A percentile compares a stretch with the other conserved stretches of the same genome.
These are phyloP conservation scores for Buxus sempervirens DNA, from an alignment of 164 flowering plant species.

Conservation along the genomic window DNA sequence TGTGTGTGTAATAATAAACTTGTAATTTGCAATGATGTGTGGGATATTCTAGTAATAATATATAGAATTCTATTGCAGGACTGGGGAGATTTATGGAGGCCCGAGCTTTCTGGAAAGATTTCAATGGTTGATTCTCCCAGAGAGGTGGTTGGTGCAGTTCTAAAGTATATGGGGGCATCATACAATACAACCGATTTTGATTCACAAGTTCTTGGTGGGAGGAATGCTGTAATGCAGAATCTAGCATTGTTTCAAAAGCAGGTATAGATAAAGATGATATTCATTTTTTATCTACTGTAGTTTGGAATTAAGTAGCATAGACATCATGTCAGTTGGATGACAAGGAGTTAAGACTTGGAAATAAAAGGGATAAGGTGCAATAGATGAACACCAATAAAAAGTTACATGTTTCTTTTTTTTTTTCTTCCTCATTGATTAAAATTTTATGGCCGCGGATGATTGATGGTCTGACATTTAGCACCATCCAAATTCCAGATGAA, in stretches of 20 bases:
- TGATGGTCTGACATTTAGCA: neutral
- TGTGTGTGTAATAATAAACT: too few species aligned
- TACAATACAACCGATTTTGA: constrained; percentile 69
- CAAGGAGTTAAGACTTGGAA: neutral
- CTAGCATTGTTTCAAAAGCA: constrained; percentile 58
- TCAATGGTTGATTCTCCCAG: constrained; percentile 92
- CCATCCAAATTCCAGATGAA: neutral
- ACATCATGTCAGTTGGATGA: neutral
- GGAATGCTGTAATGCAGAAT: constrained; percentile 52
- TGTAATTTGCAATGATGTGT: too few species aligned
- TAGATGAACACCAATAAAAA: neutral
- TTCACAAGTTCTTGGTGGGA: constrained; percentile 71
- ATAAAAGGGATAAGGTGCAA: neutral
- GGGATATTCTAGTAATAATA: constrained; percentile 1
- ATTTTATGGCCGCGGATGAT: neutral
- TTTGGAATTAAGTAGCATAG: neutral
- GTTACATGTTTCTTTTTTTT: too few species aligned
- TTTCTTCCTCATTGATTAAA: too few species aligned
- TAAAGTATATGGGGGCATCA: constrained; percentile 93
- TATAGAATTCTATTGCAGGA: constrained; percentile 50
- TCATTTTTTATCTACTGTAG: neutral
- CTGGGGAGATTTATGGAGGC: constrained; percentile 92
- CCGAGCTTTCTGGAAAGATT: constrained; percentile 91
- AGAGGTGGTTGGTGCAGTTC: constrained; percentile 84
- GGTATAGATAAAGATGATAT: constrained; percentile 36